Conservation (phyloP, 306 rosid genomes). For the Prunus kanzakura region DNA sequence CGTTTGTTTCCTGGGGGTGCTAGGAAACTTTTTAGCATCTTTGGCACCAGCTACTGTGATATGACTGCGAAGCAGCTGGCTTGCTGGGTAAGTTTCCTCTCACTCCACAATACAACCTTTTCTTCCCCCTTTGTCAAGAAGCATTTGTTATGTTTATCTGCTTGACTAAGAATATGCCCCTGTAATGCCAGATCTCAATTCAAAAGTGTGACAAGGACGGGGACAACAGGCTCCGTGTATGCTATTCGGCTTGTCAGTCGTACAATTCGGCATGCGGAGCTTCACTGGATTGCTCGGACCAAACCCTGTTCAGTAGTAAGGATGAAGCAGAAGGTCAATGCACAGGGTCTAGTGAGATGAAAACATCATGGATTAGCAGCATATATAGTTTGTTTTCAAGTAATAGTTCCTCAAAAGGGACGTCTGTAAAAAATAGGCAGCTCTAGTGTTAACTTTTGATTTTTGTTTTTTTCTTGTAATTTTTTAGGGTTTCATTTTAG, state of each 20-base stretch:
- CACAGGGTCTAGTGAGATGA: slow-evolving; percentile 81
- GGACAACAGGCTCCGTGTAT: slow-evolving; percentile 90
- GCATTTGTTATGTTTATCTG: not conserved
- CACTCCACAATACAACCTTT: not conserved
- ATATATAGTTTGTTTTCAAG: slow-evolving; percentile 47
- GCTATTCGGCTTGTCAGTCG: slow-evolving; percentile 88
- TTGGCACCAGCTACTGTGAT: slow-evolving; percentile 80
- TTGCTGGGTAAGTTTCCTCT: slow-evolving; percentile 69
- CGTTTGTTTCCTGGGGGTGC: slow-evolving; percentile 95
- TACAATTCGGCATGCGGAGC: slow-evolving; percentile 95
- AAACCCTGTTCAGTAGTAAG: slow-evolving; percentile 79
- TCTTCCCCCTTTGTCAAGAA: not conserved
- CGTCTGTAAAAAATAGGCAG: slow-evolving; percentile 65
- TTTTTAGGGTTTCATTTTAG: slow-evolving; percentile 47
- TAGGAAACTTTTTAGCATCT: slow-evolving; percentile 77
- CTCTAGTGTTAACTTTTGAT: slow-evolving; percentile 25
- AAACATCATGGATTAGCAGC: slow-evolving; percentile 61
- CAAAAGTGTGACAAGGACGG: slow-evolving; percentile 90
- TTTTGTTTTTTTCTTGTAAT: slow-evolving; percentile 31
- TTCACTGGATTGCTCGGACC: slow-evolving; percentile 93
- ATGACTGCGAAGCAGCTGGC: slow-evolving; percentile 92
- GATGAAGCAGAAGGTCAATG: slow-evolving; percentile 82
- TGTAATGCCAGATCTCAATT: slow-evolving; percentile 70
- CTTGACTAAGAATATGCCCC: not conserved
- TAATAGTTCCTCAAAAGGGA: slow-evolving; percentile 55